Conservation (phyloP, 192 early-diverging fungal genomes). For the Coemansia sp. region DNA sequence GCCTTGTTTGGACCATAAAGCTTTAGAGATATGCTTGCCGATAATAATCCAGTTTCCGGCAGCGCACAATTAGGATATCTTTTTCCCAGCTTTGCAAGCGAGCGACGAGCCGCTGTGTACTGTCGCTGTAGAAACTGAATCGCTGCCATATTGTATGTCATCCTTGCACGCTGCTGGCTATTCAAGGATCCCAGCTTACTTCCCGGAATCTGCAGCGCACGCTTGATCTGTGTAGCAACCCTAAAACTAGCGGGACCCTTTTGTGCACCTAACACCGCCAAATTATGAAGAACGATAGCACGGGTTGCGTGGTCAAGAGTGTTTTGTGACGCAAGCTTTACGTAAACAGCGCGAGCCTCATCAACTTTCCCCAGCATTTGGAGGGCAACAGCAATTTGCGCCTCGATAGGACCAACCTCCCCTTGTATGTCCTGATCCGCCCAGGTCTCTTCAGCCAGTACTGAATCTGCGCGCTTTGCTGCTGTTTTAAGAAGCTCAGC, state of each 20-base stretch:
- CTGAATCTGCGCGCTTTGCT: constrained; percentile 12
- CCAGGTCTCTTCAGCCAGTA: constrained; percentile 28
- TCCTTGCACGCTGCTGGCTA: constrained; percentile 29
- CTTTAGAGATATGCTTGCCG: constrained; percentile 31
- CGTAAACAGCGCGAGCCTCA: constrained; percentile 23
- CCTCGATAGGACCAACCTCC: constrained; percentile 41
- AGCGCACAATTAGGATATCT: constrained; percentile 5
- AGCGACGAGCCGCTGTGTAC: constrained; percentile 24
- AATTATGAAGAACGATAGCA: constrained; percentile 34
- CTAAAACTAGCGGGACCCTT: not conserved
- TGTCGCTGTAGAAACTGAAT: constrained; percentile 33
- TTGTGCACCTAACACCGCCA: constrained; percentile 2
- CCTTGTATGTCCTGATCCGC: constrained; percentile 27
- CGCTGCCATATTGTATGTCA: constrained; percentile 46
- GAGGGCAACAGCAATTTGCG: constrained; percentile 37
- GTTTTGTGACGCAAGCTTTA: constrained; percentile 9
- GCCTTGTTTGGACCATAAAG: constrained; percentile 14
- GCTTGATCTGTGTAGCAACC: constrained; percentile 17
- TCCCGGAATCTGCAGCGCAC: constrained; percentile 31
- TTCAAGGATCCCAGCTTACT: constrained; percentile 16
- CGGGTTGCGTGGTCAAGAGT: constrained; percentile 21
- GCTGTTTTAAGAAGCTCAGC: constrained; percentile 21
- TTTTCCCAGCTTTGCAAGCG: constrained; percentile 21
- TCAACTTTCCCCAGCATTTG: constrained; percentile 17
- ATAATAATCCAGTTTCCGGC: constrained; percentile 20